phyloP scores from a whole-genome alignment of 75 land plant genomes.

The Cunninghamia lanceolata region DNA sequence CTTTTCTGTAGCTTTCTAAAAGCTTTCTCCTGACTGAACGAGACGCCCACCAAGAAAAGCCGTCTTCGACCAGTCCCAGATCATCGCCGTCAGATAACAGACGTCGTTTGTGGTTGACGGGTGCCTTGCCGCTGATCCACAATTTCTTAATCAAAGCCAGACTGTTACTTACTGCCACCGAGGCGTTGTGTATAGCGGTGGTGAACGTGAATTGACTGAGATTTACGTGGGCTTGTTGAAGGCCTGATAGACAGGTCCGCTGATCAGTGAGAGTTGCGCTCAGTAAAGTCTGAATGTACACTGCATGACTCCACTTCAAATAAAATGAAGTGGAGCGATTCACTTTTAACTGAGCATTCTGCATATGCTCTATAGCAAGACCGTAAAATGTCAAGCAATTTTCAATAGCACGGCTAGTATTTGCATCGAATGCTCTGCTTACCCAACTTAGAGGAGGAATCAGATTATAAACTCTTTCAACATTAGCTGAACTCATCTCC shows the following conservation, averaged over 20 bases:
- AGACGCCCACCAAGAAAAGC: constrained; percentile 16
- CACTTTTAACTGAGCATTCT: background rate
- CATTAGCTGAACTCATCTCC: background rate
- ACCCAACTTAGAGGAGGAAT: background rate
- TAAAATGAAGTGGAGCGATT: no score
- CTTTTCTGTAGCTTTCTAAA: background rate
- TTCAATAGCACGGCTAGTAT: background rate
- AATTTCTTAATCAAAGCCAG: constrained; percentile 47
- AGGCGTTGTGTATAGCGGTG: background rate
- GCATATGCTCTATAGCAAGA: background rate
- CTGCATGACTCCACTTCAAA: background rate
- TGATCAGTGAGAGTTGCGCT: constrained; percentile 59
- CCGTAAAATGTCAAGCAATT: background rate
- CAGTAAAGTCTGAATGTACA: constrained; percentile 37
- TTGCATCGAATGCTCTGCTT: background rate
- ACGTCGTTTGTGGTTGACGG: no score
- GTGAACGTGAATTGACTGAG: background rate
- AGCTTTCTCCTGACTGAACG: background rate
- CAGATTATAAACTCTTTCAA: background rate
- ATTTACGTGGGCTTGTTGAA: background rate
- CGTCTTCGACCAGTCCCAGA: constrained; percentile 1
- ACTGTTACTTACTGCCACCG: constrained; percentile 31
- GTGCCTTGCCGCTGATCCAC: constrained; percentile 1
- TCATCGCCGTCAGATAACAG: background rate
- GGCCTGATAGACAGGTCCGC: constrained; percentile 46